phyloP scores from a whole-genome alignment of 208 protist species.

The Leishmania major region DNA sequence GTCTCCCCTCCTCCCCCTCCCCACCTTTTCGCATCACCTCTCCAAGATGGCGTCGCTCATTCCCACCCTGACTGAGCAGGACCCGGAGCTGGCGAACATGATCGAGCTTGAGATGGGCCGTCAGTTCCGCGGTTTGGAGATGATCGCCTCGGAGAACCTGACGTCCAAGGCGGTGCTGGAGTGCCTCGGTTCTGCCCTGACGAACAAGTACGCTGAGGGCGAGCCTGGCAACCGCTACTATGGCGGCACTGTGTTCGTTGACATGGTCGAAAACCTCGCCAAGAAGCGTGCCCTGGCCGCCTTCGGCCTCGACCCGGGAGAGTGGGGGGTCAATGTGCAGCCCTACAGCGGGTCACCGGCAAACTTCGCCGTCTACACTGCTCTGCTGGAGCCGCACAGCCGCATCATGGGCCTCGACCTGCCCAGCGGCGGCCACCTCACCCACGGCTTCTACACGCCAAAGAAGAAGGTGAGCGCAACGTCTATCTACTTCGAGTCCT shows the following conservation, averaged over 20 bases:
- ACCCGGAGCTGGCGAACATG: constrained; percentile 81
- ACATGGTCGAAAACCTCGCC: constrained; percentile 96
- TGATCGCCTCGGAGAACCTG: constrained; percentile 98
- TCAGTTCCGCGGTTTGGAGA: constrained; percentile 88
- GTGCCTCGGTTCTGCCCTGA: constrained; percentile 96
- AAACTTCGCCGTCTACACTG: constrained; percentile 98
- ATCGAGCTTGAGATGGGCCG: constrained; percentile 88
- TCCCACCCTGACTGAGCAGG: constrained; percentile 48
- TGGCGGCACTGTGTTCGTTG: constrained; percentile 98
- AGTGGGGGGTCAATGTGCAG: constrained; percentile 99
- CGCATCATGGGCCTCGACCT: constrained; percentile 98
- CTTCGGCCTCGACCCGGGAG: constrained; percentile 91
- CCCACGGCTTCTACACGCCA: constrained; percentile 98
- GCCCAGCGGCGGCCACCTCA: constrained; percentile 93
- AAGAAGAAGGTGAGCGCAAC: constrained; percentile 97
- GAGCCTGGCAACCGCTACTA: constrained; percentile 97
- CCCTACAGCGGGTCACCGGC: constrained; percentile 98
- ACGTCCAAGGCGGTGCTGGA: constrained; percentile 98
- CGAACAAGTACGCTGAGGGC: constrained; percentile 99
- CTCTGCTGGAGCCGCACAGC: constrained; percentile 96
- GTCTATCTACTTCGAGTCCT: constrained; percentile 98
- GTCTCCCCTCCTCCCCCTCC: background rate
- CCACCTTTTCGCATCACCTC: background rate
- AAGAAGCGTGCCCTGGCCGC: constrained; percentile 93
- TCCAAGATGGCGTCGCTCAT: constrained; percentile 25